phyloP scores from a whole-genome alignment of 805 yeast species.

The Metschnikowia peoriensis region DNA sequence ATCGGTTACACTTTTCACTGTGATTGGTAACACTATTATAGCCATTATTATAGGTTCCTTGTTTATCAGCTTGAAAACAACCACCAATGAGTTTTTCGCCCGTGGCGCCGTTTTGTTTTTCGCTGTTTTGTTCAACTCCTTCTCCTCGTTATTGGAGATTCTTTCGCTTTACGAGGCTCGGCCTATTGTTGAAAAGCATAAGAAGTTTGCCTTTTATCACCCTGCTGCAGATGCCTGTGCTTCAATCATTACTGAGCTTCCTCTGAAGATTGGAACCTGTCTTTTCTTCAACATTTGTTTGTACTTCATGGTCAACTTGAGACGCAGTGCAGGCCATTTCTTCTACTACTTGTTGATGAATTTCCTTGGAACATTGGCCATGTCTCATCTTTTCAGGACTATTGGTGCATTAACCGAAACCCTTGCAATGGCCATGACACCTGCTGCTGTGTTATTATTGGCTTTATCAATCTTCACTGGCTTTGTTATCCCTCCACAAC shows the following conservation, averaged over 20 bases:
- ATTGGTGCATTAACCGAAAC: conserved; percentile 40
- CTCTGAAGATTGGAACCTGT: conserved; percentile 46
- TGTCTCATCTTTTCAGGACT: conserved; percentile 40
- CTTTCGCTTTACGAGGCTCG: conserved; percentile 54
- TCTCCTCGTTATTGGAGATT: conserved; percentile 57
- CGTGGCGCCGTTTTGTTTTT: conserved; percentile 63
- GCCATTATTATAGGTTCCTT: conserved; percentile 60
- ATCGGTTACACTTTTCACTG: conserved; percentile 49
- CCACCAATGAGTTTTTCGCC: conserved; percentile 54
- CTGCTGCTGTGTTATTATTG: conserved; percentile 43
- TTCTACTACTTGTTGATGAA: conserved; percentile 33
- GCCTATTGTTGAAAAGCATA: conserved; percentile 67
- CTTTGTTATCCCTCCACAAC: conserved; percentile 38
- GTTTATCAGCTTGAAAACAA: conserved; percentile 47
- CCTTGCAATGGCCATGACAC: conserved; percentile 40
- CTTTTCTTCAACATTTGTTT: conserved; percentile 28
- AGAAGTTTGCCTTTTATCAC: conserved; percentile 64
- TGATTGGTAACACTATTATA: conserved; percentile 51
- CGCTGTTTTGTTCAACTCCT: conserved; percentile 57
- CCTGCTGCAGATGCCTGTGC: conserved; percentile 74
- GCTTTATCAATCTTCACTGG: conserved; percentile 55
- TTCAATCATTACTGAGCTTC: conserved; percentile 56
- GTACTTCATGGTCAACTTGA: conserved; percentile 28
- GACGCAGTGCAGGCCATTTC: conserved; percentile 34
- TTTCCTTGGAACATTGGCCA: conserved; percentile 18